Evolutionary conservation across 441 rosid genomes (phyloP).

Genomic region (Geranium incanum): DNA sequence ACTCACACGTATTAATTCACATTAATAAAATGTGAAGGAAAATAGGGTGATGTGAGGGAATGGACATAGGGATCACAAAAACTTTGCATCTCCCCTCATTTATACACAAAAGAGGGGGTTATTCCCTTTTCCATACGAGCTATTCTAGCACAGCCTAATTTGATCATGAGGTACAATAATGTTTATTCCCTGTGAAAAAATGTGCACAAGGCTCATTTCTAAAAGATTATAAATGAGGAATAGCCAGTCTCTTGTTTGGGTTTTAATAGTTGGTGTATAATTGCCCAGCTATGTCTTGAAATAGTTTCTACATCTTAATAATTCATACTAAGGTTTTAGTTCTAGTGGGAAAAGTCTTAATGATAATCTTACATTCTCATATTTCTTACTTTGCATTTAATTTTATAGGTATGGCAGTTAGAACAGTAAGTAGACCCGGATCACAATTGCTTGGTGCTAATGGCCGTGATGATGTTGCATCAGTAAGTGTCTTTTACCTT

Average conservation of each 20-base stretch:
- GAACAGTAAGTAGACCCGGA: constrained; percentile 17
- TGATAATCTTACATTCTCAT: background rate
- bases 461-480: constrained; percentile 24
- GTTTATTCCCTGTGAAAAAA: background rate
- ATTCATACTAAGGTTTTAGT: background rate
- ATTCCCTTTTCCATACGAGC: no score
- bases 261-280: background rate
- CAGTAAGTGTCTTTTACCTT: constrained; percentile 21
- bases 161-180: constrained; percentile 1
- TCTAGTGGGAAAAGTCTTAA: background rate
- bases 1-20: no score
- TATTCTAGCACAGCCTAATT: background rate
- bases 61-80: no score
- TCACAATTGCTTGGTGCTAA: constrained; percentile 20
- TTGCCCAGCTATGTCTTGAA: background rate
- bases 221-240: background rate
- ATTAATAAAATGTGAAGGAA: no score
- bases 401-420: constrained; percentile 17
- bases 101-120: no score
- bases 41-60: no score
- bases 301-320: background rate
- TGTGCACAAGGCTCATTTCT: background rate
- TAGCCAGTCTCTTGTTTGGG: background rate
- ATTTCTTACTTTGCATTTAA: constrained; percentile 3
- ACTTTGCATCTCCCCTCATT: no score